Evolutionary conservation across 169 alveolate genomes (phyloP), one percentile per base, ranked within the genome.

Genomic region (Plasmodium cynomolgi): DNA sequence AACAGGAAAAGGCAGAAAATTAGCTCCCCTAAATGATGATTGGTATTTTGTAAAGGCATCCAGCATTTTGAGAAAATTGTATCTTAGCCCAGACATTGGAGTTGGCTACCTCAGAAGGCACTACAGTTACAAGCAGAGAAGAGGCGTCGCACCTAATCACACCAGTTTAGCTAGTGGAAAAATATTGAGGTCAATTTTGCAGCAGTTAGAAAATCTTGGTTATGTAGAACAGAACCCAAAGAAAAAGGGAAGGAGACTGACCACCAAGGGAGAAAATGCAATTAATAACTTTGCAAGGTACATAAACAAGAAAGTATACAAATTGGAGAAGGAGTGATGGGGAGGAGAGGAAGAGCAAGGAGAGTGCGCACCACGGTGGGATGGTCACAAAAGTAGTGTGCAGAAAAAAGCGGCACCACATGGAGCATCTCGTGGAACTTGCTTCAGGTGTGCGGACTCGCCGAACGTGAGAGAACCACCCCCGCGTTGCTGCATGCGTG

Each of bases 21-120:
- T 98, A 47, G 99, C 99, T 29, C 99, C 99, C 8, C 96, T 96
- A 79, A 98, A 98, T 96, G 98, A 98, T 31, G 99, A 99, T 95
- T 99, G 99, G 99, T 97, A 98, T 85, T 99, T 97, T 98, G 93
- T 98, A 20, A 97, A 99, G 95, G 99, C 99, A 47, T 99, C 99
- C 8, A 99, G 99, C 68, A 96, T 99, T 50, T 97, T 99, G 88
- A 98, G 99, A 83, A 98, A 98, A 93, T 84, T 99, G 58, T 99
- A 98, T 97, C 96, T 98, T 93, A 98, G 99, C 95, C 99, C 99
- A 17, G 98, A 98, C 94, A 96, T 96, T 83, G 99, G 99, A 71
- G 97, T 98, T 62, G 98, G 98, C 41, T 96, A 98, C 58, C 97
- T 98, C 56, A 97, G 99, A 92, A 98, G 98, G 96, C 98, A 97